phyloP scores from a whole-genome alignment of 208 protist species.

The Vickermania spadyakhi region DNA sequence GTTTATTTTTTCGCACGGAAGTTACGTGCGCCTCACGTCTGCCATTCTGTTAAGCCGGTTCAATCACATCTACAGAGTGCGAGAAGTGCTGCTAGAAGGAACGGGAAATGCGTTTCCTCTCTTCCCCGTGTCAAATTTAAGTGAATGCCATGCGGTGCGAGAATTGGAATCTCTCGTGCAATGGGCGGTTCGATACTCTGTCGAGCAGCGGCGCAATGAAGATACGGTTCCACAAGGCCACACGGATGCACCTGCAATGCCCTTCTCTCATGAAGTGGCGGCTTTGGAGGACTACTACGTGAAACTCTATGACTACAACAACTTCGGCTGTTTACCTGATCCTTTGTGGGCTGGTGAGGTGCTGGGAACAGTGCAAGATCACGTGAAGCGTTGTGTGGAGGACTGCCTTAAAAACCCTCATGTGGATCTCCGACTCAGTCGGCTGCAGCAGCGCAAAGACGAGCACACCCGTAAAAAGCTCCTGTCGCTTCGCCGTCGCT shows the following conservation, averaged over 20 bases:
- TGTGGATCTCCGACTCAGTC: not conserved
- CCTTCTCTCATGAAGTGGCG: not conserved
- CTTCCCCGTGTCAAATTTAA: not conserved
- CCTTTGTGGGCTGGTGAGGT: not conserved
- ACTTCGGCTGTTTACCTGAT: not conserved
- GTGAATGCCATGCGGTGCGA: slow-evolving; percentile 1
- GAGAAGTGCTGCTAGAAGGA: slow-evolving; percentile 3
- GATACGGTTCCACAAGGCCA: not conserved
- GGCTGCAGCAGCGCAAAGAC: not conserved
- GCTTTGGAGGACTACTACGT: slow-evolving; percentile 9
- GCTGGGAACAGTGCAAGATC: not conserved
- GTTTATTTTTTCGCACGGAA: slow-evolving; percentile 12
- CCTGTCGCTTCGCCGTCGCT: not conserved
- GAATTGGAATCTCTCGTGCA: slow-evolving; percentile 15
- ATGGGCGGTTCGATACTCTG: slow-evolving; percentile 10
- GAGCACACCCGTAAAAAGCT: not conserved
- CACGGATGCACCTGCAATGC: not conserved
- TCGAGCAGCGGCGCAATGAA: slow-evolving; percentile 7
- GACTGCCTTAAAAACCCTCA: not conserved
- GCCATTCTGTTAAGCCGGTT: slow-evolving; percentile 26
- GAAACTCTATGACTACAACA: not conserved
- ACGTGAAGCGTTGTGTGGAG: not conserved
- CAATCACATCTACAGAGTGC: slow-evolving; percentile 5
- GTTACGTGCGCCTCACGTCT: slow-evolving; percentile 20
- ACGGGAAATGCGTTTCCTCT: not conserved